phyloP scores from a whole-genome alignment of 2,329 filamentous ascomycete genomes.

The Cadophora luteo-olivacea region DNA sequence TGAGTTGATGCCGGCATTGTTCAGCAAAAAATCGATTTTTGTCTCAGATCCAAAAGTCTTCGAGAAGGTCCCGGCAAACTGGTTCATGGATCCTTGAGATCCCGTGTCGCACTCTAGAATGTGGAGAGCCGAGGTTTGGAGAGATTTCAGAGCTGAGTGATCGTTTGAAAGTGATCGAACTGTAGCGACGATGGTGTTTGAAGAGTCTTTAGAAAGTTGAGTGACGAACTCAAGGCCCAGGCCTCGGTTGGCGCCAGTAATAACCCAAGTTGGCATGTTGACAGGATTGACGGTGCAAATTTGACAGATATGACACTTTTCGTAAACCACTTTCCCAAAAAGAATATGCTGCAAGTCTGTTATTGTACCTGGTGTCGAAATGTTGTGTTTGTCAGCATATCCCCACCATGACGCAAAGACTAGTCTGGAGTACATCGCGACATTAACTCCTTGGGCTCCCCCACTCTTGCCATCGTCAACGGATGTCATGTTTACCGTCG shows the following conservation, averaged over 20 bases:
- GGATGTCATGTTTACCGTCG: no score
- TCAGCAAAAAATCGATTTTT: conserved; percentile 51
- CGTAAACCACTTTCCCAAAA: not conserved
- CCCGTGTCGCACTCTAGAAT: conserved; percentile 51
- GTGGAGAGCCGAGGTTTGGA: conserved; percentile 44
- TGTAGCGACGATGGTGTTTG: conserved; percentile 49
- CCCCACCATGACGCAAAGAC: no score
- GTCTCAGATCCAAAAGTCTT: conserved; percentile 39
- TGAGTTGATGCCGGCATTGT: conserved; percentile 51
- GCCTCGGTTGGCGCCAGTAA: conserved; percentile 28
- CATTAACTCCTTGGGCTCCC: no score
- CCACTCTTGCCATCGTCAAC: no score
- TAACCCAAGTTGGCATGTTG: conserved; percentile 24
- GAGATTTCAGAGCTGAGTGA: conserved; percentile 41
- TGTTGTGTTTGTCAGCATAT: not conserved
- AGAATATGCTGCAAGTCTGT: not conserved
- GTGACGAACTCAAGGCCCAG: conserved; percentile 26
- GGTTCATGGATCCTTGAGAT: conserved; percentile 45
- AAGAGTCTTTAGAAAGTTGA: conserved; percentile 40
- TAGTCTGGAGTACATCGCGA: no score
- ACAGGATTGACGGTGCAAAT: not conserved
- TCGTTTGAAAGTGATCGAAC: conserved; percentile 46
- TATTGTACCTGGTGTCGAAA: not conserved
- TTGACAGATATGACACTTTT: not conserved
- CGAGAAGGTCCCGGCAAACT: conserved; percentile 45